A percentile compares a stretch with the other conserved stretches of the same genome.
phyloP scores from a whole-genome alignment of 306 rosid species.

The Quercus gilva region DNA sequence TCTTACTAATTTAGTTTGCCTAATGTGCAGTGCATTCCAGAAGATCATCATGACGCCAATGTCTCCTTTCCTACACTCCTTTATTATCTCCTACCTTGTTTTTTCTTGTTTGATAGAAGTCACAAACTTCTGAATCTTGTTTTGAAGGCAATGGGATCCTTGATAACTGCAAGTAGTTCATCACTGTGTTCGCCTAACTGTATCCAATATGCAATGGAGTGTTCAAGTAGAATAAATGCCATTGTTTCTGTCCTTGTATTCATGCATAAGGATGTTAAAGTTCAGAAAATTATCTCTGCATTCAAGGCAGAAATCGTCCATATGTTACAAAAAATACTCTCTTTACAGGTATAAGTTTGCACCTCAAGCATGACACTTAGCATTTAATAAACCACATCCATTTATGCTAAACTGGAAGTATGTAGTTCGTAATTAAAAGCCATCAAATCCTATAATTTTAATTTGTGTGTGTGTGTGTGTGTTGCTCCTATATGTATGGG shows the following conservation, averaged over 20 bases:
- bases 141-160: slow-evolving; percentile 50
- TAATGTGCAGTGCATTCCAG: slow-evolving; percentile 45
- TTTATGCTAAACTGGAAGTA: not conserved
- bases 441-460: not conserved
- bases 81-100: slow-evolving; percentile 66
- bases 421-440: not conserved
- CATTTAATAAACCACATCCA: not conserved
- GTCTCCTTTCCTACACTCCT: slow-evolving; percentile 22
- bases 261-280: slow-evolving; percentile 50
- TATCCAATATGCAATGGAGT: slow-evolving; percentile 21
- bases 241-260: slow-evolving; percentile 42
- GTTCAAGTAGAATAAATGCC: slow-evolving; percentile 33
- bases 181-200: slow-evolving; percentile 16
- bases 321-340: slow-evolving; percentile 36
- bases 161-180: slow-evolving; percentile 34
- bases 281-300: slow-evolving; percentile 38
- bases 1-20: slow-evolving; percentile 13
- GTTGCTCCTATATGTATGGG: not conserved
- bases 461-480: not conserved
- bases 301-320: slow-evolving; percentile 45
- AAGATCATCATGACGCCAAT: slow-evolving; percentile 28
- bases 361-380: slow-evolving; percentile 13
- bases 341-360: slow-evolving; percentile 47
- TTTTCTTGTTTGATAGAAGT: slow-evolving; percentile 63
- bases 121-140: slow-evolving; percentile 55